These are phyloP conservation scores for Pouteria campechiana DNA, from an alignment of 179 eudicot genomes.

Conservation along the genomic window DNA sequence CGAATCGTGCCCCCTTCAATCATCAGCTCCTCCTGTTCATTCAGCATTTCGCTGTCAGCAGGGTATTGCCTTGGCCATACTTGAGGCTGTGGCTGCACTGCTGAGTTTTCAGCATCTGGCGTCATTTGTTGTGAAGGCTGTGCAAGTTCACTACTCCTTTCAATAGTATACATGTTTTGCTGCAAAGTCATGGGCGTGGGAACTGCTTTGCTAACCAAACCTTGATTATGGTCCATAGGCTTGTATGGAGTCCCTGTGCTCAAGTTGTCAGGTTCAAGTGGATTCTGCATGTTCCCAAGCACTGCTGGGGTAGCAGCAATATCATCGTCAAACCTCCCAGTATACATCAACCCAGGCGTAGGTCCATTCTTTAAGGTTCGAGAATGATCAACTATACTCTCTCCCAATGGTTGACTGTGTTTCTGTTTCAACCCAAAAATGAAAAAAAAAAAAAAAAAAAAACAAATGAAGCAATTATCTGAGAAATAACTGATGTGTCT, in stretches of 20 bases:
- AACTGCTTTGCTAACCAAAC: conserved; percentile 20
- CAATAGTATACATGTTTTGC: conserved; percentile 27
- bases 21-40: conserved; percentile 47
- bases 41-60: conserved; percentile 24
- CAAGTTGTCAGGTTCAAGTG: conserved; percentile 28
- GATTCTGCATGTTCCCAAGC: conserved; percentile 23
- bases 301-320: conserved; percentile 17
- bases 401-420: conserved; percentile 28
- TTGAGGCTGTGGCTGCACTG: conserved; percentile 36
- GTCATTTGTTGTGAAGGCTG: conserved; percentile 23
- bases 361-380: conserved; percentile 24
- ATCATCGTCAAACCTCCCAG: conserved; percentile 40
- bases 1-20: conserved; percentile 72
- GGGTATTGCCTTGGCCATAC: conserved; percentile 26
- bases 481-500: no score
- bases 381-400: conserved; percentile 38
- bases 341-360: conserved; percentile 30
- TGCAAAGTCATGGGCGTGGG: conserved; percentile 22
- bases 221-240: conserved; percentile 29
- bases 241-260: conserved; percentile 24
- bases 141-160: conserved; percentile 18
- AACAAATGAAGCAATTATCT: not conserved
- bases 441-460: not conserved
- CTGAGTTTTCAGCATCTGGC: conserved; percentile 19
- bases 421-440: conserved; percentile 21